Base-by-base conservation (phyloP, 1,284 basidiomycete species). In the Neolentinus lepideus region DNA sequence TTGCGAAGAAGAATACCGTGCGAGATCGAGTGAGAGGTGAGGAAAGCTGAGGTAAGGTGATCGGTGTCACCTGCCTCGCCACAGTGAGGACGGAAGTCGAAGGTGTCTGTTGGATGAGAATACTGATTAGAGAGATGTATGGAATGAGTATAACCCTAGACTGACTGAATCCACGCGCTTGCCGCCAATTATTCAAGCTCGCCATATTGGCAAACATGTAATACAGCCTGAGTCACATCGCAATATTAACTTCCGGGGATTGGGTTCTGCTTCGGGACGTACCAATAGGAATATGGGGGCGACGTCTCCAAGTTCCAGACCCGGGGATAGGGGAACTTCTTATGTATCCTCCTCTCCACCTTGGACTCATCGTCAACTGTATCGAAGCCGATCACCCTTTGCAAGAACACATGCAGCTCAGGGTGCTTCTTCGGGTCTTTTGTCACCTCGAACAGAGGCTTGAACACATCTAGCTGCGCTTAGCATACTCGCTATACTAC, bases 41-140 rank as follows among this genome's bases (percentile, higher is more conserved):
- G 80, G 81, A 94, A 99, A 1, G 96, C 91, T 0, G 96, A 92
- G 0, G 95, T 93, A 21, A 99, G 81, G 70, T 99, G 97, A 69
- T 99, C 96, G 0, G 97, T 93, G 68, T 99, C 97, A 43, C 97
- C 97, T 1, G 97, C 97, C 76, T 99, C 97, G 55, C 97, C 97
- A 25, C 92, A 92, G 71, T 99, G 97, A 0, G 97, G 97, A 43
- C 97, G 88, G 57, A 99, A 84, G 36, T 98, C 96, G 67, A 99
- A 96, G 0, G 96, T 99, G 68, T 88, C 94, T 95, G 61, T 4
- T 21, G 3, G 24, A 27, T 14, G 56, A 54, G 27, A 11, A 24
- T 51, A 12, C 57, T 11, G 45, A 26, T 19, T 31, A 19, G 14
- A 36, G 16, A 29, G 22, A 27, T 4, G 35, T 12, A 29, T 33